Evolutionary conservation across 2,329 filamentous ascomycete species (phyloP).

Genomic region (Aspergillus fumigatus): DNA sequence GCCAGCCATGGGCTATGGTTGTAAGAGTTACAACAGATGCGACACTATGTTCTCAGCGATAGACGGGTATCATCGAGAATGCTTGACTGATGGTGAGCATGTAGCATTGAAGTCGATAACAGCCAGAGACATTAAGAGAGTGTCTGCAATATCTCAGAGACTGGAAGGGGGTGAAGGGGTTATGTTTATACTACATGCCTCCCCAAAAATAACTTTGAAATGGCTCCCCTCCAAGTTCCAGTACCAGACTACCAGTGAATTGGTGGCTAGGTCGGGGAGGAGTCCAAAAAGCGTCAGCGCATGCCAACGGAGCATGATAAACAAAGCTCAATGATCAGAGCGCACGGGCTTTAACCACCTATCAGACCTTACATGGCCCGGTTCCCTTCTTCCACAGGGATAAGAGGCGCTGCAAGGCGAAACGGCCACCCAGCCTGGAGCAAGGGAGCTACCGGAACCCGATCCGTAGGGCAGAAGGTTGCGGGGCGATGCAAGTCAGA

Average conservation of each 20-base stretch:
- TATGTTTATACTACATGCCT: slow-evolving; percentile 37
- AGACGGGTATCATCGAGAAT: slow-evolving; percentile 5
- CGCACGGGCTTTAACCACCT: slow-evolving; percentile 32
- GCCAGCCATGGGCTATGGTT: slow-evolving; percentile 36
- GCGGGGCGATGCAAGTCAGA: background rate
- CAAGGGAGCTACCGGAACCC: slow-evolving; percentile 21
- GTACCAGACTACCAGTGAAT: slow-evolving; percentile 8
- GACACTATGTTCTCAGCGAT: slow-evolving; percentile 6
- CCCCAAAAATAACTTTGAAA: slow-evolving; percentile 20
- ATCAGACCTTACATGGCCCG: slow-evolving; percentile 37
- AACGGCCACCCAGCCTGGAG: slow-evolving; percentile 25
- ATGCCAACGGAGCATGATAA: slow-evolving; percentile 37
- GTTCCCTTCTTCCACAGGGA: slow-evolving; percentile 34
- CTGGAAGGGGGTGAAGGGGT: slow-evolving; percentile 21
- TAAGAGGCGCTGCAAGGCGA: slow-evolving; percentile 25
- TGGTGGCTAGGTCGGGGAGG: slow-evolving; percentile 29
- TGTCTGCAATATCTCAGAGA: slow-evolving; percentile 10
- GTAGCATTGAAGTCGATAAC: slow-evolving; percentile 3
- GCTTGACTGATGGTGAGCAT: slow-evolving; percentile 6
- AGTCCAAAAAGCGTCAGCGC: slow-evolving; percentile 18
- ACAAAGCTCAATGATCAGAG: slow-evolving; percentile 28
- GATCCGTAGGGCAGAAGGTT: slow-evolving; percentile 12
- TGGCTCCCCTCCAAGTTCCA: slow-evolving; percentile 1
- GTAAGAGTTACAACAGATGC: slow-evolving; percentile 7
- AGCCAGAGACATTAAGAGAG: slow-evolving; percentile 7